Conservation (phyloP, 2,329 filamentous ascomycete genomes). For the Botrytis medusae region DNA sequence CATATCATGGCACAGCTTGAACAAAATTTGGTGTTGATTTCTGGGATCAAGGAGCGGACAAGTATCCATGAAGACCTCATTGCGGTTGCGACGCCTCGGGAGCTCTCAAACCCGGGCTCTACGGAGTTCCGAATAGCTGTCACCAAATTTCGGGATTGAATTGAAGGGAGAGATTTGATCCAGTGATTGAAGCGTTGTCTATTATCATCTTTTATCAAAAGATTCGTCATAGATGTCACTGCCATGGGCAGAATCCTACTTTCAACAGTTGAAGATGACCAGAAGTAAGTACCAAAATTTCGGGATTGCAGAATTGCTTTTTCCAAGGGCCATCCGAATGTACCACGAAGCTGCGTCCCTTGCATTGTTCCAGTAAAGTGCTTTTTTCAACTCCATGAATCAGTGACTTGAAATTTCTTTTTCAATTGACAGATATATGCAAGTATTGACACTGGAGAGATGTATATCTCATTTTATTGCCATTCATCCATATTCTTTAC, state of each 20-base stretch:
- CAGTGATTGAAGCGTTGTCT: neutral
- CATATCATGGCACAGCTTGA: conserved; percentile 1
- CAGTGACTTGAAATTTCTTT: neutral
- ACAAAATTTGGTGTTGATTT: neutral
- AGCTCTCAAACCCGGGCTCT: neutral
- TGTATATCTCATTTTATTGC: conserved; percentile 17
- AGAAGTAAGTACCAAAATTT: neutral
- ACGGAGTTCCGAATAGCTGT: neutral
- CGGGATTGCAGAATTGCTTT: neutral
- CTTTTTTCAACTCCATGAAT: neutral
- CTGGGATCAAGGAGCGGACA: conserved; percentile 13
- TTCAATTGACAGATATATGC: conserved; percentile 10
- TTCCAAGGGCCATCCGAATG: neutral
- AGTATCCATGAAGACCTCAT: neutral
- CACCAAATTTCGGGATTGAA: neutral
- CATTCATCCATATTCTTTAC: neutral
- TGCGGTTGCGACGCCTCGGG: neutral
- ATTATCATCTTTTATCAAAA: neutral
- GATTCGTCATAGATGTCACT: neutral
- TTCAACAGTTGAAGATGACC: neutral
- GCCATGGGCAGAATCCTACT: conserved; percentile 9
- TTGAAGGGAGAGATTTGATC: neutral
- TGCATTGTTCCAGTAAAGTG: conserved; percentile 7
- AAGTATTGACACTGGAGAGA: neutral
- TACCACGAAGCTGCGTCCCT: conserved; percentile 6